Evolutionary conservation across 2,329 filamentous ascomycete genomes (phyloP).

Genomic region (Gnomoniopsis sp.): DNA sequence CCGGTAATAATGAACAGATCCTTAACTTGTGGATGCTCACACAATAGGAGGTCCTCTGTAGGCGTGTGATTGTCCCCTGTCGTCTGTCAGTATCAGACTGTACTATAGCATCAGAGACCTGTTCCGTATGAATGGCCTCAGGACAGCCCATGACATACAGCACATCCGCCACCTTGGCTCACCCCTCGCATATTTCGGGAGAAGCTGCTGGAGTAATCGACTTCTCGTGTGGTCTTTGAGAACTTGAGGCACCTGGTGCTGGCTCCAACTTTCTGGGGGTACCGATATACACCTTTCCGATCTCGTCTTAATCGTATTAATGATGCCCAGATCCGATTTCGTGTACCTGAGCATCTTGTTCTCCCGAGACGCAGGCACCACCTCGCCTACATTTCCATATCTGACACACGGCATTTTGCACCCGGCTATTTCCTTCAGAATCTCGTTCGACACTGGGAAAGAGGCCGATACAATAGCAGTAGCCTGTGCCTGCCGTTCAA

Average conservation of each 20-base stretch:
- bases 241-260: not conserved
- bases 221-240: not conserved
- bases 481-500: conserved; percentile 6
- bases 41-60: conserved; percentile 4
- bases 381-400: not conserved
- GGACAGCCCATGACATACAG: not conserved
- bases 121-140: not conserved
- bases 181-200: not conserved
- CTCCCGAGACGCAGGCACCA: not conserved
- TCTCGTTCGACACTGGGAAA: not conserved
- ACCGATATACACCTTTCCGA: not conserved
- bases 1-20: not conserved
- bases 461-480: conserved; percentile 9
- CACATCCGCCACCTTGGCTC: conserved; percentile 1
- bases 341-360: conserved; percentile 6
- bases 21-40: conserved; percentile 1
- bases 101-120: not conserved
- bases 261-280: not conserved
- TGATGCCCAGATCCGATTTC: not conserved
- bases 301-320: not conserved
- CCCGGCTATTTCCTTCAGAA: not conserved
- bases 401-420: conserved; percentile 2
- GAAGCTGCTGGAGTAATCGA: conserved; percentile 1
- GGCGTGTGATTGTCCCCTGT: conserved; percentile 3
- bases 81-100: not conserved